These are phyloP conservation scores for Cladophialophora exuberans DNA, from an alignment of 2,329 filamentous ascomycete genomes.

Conservation along the genomic window DNA sequence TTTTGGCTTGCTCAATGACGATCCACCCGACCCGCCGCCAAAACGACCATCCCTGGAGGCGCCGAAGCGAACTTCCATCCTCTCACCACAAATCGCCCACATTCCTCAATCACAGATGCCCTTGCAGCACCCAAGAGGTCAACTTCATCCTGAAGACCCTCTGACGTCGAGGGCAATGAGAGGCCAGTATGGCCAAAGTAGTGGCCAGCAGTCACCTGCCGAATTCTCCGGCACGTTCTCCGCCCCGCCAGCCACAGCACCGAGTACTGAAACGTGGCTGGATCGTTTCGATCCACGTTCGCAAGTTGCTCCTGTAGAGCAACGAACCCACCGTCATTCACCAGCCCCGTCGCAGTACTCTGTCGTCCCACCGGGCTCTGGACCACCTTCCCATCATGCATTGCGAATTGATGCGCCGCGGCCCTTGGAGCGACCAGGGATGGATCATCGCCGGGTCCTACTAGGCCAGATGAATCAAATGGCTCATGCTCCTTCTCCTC, in stretches of 20 bases:
- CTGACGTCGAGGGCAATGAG: conserved; percentile 7
- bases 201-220: conserved; percentile 10
- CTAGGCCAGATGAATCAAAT: conserved; percentile 26
- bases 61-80: conserved; percentile 28
- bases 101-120: conserved; percentile 2
- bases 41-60: conserved; percentile 50
- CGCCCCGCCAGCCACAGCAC: conserved; percentile 15
- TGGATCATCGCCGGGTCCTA: conserved; percentile 28
- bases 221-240: conserved; percentile 23
- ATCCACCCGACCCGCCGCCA: conserved; percentile 50
- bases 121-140: conserved; percentile 14
- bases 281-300: conserved; percentile 31
- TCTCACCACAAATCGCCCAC: conserved; percentile 22
- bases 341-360: conserved; percentile 31
- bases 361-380: conserved; percentile 26
- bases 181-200: conserved; percentile 17
- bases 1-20: conserved; percentile 53
- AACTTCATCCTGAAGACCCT: conserved; percentile 17
- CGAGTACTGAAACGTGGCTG: conserved; percentile 30
- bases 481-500: conserved; percentile 30
- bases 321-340: conserved; percentile 29
- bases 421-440: conserved; percentile 19
- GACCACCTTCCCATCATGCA: conserved; percentile 14
- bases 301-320: conserved; percentile 23
- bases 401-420: conserved; percentile 22